Conservation (phyloP, 371 early-diverging fungal genomes). For the Mucor ambiguus region DNA sequence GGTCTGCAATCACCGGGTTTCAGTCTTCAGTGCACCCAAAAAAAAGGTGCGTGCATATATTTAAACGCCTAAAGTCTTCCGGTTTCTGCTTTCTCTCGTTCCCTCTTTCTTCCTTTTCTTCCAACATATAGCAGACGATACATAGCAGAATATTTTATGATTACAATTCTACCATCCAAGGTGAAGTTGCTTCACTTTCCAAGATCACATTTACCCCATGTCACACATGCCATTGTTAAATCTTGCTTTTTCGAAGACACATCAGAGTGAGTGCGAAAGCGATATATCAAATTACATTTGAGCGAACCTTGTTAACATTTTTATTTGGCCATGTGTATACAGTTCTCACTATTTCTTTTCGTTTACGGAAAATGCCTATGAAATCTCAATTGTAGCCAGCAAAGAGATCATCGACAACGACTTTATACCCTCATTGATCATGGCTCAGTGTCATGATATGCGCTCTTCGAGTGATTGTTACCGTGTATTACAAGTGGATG, state of each 20-base stretch:
- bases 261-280: slow-evolving; percentile 28
- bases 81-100: background rate
- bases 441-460: slow-evolving; percentile 43
- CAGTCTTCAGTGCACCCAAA: background rate
- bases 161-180: slow-evolving; percentile 48
- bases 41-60: background rate
- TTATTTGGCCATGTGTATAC: too few species aligned
- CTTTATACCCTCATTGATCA: slow-evolving; percentile 46
- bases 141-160: slow-evolving; percentile 25
- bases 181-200: slow-evolving; percentile 53
- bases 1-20: background rate
- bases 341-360: slow-evolving; percentile 70
- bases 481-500: slow-evolving; percentile 73
- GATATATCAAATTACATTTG: background rate
- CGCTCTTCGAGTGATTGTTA: slow-evolving; percentile 59
- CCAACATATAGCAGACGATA: background rate
- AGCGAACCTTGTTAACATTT: too few species aligned
- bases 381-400: slow-evolving; percentile 72
- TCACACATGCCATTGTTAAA: slow-evolving; percentile 69
- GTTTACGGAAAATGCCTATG: slow-evolving; percentile 76
- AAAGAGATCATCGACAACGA: slow-evolving; percentile 55
- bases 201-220: slow-evolving; percentile 42
- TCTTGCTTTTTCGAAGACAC: slow-evolving; percentile 58
- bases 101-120: background rate
- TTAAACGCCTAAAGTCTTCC: background rate